These are phyloP conservation scores for Solanum boliviense DNA, from an alignment of 257 asterid species.

Conservation along the genomic window DNA sequence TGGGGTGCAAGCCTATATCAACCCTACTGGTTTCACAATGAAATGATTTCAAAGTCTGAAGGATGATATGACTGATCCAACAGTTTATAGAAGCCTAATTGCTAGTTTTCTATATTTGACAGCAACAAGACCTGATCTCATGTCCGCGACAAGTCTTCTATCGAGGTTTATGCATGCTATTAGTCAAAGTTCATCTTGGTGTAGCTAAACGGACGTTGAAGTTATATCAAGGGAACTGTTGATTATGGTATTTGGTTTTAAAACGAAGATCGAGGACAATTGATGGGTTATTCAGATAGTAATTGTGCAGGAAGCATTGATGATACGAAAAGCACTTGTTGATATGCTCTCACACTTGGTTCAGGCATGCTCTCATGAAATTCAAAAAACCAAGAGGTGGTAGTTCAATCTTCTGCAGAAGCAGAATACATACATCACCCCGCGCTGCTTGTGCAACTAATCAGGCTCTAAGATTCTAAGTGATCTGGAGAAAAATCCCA, in stretches of 20 bases:
- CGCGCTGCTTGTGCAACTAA: too few species aligned
- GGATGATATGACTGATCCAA: neutral
- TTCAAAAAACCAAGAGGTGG: neutral
- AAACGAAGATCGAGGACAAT: neutral
- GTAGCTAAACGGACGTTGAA: neutral
- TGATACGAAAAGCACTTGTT: neutral
- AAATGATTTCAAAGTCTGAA: neutral
- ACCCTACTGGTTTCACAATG: neutral
- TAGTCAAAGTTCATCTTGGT: neutral
- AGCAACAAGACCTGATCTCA: neutral
- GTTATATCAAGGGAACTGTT: neutral
- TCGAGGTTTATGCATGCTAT: neutral
- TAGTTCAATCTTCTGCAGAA: neutral
- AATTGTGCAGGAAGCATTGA: neutral
- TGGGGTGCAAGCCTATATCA: neutral
- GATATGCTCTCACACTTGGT: neutral
- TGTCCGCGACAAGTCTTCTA: neutral
- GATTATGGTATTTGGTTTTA: neutral
- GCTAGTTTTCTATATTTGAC: neutral
- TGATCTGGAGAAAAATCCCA: neutral
- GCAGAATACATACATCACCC: neutral
- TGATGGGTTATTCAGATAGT: neutral
- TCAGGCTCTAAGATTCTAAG: neutral
- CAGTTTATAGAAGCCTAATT: neutral
- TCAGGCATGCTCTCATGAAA: neutral